Conservation (phyloP, 2,329 filamentous ascomycete species). For the Aspergillus flavus region DNA sequence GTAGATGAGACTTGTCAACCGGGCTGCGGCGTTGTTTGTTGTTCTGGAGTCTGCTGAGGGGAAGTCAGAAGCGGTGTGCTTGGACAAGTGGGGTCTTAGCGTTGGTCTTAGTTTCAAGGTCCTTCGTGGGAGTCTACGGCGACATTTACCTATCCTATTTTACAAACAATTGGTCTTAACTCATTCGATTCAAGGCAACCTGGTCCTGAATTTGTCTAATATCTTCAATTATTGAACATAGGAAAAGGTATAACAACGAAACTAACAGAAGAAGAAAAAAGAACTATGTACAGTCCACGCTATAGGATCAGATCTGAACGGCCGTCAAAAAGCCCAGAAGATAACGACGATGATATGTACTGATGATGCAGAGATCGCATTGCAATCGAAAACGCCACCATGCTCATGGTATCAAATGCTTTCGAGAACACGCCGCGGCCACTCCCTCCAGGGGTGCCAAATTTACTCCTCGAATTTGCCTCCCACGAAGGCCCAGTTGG, state of each 20-base stretch:
- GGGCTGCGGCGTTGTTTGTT: constrained; percentile 19
- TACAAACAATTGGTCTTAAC: background rate
- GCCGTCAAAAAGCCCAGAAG: constrained; percentile 6
- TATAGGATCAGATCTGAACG: constrained; percentile 12
- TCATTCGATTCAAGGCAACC: background rate
- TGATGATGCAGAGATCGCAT: constrained; percentile 21
- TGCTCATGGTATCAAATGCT: constrained; percentile 32
- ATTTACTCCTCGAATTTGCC: constrained; percentile 67
- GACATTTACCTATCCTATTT: background rate
- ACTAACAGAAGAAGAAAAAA: constrained; percentile 9
- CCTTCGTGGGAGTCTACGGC: background rate
- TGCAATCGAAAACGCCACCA: constrained; percentile 30
- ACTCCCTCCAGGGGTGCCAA: background rate
- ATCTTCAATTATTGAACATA: constrained; percentile 9
- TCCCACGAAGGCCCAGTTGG: constrained; percentile 60
- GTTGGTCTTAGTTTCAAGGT: background rate
- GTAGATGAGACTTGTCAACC: constrained; percentile 13
- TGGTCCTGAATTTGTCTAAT: background rate
- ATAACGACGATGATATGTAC: constrained; percentile 18
- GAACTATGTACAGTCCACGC: constrained; percentile 25
- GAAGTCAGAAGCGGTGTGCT: constrained; percentile 31
- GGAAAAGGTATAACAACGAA: constrained; percentile 15
- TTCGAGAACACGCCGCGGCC: constrained; percentile 22
- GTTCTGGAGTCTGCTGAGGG: constrained; percentile 15
- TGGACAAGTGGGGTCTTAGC: constrained; percentile 18